Base-by-base conservation (phyloP, 129 eudicot genomes). In the Lonicera japonica region DNA sequence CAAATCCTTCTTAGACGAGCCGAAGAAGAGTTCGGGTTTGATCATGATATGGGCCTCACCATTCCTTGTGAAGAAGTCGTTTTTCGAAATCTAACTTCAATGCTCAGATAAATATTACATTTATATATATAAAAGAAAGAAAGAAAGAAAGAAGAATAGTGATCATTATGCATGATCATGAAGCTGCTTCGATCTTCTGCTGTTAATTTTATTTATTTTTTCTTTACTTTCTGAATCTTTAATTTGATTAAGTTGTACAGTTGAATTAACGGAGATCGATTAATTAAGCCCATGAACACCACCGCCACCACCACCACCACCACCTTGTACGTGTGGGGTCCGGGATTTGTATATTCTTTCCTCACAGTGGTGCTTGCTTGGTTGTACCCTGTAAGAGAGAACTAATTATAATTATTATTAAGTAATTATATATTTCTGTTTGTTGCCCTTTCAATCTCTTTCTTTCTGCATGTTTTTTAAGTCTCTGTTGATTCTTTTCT, bases 11-110 rank as follows among this genome's bases (percentile, higher is more conserved):
- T 88, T 5, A 83, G 70, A 47, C 84, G 77, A 23, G 96, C 96
- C 19, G 96, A 85, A 59, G 96, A 88, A 24, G 94, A 88, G 62
- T 88, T 88, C 21, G 96, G 96, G 52, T 88, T 88, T 36, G 89
- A 79, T 72, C 94, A 88, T 21, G 96, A 88, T 20, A 88, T 77
- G 89, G 96, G 96, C 10, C 87, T 88, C 36, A 88, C 87, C 20
- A 71, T 88, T 64, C 96, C 96, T 29, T 88, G 96, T 63, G 89
- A 88, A 38, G 85, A 88, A 72, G 69, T 66, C 34, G 82, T 70
- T 52, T 84, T 88, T 40, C 75, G 82, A 66, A 74, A 79, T 23
- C 84, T 88, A 52, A 82, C 86, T 25, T 81, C 89, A 6, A 29
- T 61, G 62, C 79, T 83, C 46, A 70, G 81, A 25, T 74, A 75